Percentiles rank a stretch among this genome's conserved stretches.
Evolutionary conservation across 768 basidiomycete genomes (phyloP).

Genomic region (Paxillus involutus): DNA sequence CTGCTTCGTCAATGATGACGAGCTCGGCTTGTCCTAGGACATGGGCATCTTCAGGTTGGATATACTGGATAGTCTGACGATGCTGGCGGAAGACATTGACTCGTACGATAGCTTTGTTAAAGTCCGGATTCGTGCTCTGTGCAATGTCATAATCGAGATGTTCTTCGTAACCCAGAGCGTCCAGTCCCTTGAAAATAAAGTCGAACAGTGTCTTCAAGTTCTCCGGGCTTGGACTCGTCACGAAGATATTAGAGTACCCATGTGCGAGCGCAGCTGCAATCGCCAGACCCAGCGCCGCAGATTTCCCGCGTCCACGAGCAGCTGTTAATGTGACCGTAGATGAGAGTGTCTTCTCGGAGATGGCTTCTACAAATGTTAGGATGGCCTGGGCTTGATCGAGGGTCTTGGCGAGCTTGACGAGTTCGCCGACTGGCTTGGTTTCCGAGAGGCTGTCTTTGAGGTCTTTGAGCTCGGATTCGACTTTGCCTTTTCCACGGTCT

Average conservation of each 20-base stretch:
- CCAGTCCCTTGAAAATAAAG: conserved; percentile 96
- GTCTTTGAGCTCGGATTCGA: conserved; percentile 67
- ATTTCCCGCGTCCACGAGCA: conserved; percentile 93
- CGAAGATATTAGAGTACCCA: conserved; percentile 97
- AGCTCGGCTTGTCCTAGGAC: conserved; percentile 97
- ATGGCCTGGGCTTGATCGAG: conserved; percentile 94
- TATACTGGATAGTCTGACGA: conserved; percentile 98
- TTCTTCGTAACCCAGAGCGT: conserved; percentile 93
- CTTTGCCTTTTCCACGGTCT: conserved; percentile 47
- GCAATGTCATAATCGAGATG: conserved; percentile 97
- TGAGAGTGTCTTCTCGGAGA: conserved; percentile 88
- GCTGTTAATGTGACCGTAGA: conserved; percentile 96
- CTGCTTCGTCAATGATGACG: conserved; percentile 97
- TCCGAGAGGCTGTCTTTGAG: conserved; percentile 78
- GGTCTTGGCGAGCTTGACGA: conserved; percentile 88
- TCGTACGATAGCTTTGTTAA: conserved; percentile 92
- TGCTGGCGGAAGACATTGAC: conserved; percentile 93
- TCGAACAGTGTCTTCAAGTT: conserved; percentile 98
- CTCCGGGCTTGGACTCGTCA: conserved; percentile 96
- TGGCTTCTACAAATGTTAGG: conserved; percentile 92
- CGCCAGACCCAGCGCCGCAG: conserved; percentile 92
- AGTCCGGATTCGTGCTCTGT: conserved; percentile 92
- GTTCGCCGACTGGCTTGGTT: conserved; percentile 83
- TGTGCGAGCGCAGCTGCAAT: conserved; percentile 91
- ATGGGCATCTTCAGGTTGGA: conserved; percentile 97